phyloP scores from a whole-genome alignment of 164 flowering plant species.

The Vitis vinifera region ASM3070453v1 NC_081816.1:22766001-22766500 shows the following conservation, averaged over 20 bases:
- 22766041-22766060: conserved; percentile 1
- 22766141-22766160: conserved; percentile 17
- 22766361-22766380: background rate
- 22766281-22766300: background rate
- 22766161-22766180: conserved; percentile 16
- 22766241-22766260: too few relatives aligned
- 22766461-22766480: conserved; percentile 40
- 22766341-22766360: background rate
- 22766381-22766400: background rate
- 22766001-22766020: conserved; percentile 16
- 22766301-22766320: too few relatives aligned
- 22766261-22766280: background rate
- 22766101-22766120: conserved; percentile 22
- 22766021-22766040: conserved; percentile 15
- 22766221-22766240: background rate
- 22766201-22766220: conserved; percentile 17
- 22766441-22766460: conserved; percentile 20
- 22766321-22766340: too few relatives aligned
- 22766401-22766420: background rate
- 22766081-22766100: conserved; percentile 19
- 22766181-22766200: conserved; percentile 10
- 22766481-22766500: conserved; percentile 46
- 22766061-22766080: background rate
- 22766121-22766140: conserved; percentile 31
- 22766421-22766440: conserved; percentile 5